Conservation (phyloP, 306 rosid species). For the Mimosa bimucronata region DNA sequence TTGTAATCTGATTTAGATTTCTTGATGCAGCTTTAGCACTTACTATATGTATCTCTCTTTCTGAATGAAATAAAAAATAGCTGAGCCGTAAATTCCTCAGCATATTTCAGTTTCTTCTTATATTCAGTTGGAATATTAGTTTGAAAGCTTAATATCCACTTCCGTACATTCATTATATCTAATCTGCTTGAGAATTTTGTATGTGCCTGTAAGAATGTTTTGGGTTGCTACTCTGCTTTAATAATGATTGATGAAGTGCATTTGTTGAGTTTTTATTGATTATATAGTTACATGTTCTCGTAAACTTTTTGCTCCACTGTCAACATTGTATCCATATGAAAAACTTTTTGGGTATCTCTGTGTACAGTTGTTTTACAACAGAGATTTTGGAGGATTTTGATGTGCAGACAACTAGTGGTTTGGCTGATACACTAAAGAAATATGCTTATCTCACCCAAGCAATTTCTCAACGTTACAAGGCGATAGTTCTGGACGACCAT, state of each 20-base stretch:
- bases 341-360: constrained; percentile 22
- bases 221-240: background rate
- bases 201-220: background rate
- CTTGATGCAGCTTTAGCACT: too few relatives aligned
- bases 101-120: background rate
- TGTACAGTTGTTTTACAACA: constrained; percentile 46
- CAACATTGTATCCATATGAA: too few relatives aligned
- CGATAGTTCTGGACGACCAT: constrained; percentile 51
- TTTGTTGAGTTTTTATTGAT: too few relatives aligned
- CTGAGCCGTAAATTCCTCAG: background rate
- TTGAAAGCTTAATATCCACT: background rate
- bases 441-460: constrained; percentile 86
- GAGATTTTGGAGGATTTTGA: constrained; percentile 59
- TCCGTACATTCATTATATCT: background rate
- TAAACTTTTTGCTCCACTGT: too few relatives aligned
- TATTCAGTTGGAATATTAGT: constrained; percentile 12
- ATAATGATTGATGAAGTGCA: too few relatives aligned
- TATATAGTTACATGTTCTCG: too few relatives aligned
- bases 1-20: too few relatives aligned
- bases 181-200: constrained; percentile 26
- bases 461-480: constrained; percentile 70
- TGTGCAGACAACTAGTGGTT: constrained; percentile 84
- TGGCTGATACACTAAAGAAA: constrained; percentile 87
- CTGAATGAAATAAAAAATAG: background rate
- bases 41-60: background rate